These are phyloP conservation scores for Colletotrichum shisoi DNA, from an alignment of 2,329 filamentous ascomycete genomes.

Conservation along the genomic window DNA sequence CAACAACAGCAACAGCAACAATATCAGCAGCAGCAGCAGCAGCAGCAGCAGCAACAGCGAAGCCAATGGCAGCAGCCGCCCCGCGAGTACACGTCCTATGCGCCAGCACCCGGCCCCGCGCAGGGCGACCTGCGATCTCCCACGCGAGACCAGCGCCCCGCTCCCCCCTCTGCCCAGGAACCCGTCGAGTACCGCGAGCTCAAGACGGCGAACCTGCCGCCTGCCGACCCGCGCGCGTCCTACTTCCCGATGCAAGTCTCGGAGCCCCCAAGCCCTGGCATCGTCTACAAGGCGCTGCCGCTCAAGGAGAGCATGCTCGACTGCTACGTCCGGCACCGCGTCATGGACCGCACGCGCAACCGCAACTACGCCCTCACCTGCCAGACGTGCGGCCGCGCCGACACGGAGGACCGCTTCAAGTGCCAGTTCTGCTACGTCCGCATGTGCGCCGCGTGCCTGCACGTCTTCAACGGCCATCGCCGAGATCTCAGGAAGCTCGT, in stretches of 20 bases:
- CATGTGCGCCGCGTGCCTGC: constrained; percentile 60
- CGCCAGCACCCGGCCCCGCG: constrained; percentile 5
- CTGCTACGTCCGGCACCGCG: constrained; percentile 59
- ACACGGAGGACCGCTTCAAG: constrained; percentile 55
- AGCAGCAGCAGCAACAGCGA: background rate
- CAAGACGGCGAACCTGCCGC: constrained; percentile 44
- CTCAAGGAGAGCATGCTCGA: constrained; percentile 55
- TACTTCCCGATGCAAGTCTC: constrained; percentile 51
- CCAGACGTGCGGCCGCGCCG: constrained; percentile 59
- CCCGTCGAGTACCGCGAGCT: constrained; percentile 53
- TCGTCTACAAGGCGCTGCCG: constrained; percentile 54
- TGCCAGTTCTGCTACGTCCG: constrained; percentile 62
- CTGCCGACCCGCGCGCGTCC: constrained; percentile 49
- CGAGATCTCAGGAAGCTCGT: constrained; percentile 56
- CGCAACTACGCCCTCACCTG: constrained; percentile 61
- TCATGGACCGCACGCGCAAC: constrained; percentile 60
- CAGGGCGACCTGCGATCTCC: constrained; percentile 23
- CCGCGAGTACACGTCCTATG: constrained; percentile 16
- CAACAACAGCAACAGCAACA: background rate
- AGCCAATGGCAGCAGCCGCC: constrained; percentile 20
- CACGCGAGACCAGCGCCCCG: constrained; percentile 26
- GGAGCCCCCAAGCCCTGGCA: constrained; percentile 45
- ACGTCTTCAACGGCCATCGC: constrained; percentile 52
- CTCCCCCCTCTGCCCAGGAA: constrained; percentile 4
- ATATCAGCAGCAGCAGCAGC: background rate